phyloP scores from a whole-genome alignment of 208 protist genomes.

The Crithidia thermophila region DNA sequence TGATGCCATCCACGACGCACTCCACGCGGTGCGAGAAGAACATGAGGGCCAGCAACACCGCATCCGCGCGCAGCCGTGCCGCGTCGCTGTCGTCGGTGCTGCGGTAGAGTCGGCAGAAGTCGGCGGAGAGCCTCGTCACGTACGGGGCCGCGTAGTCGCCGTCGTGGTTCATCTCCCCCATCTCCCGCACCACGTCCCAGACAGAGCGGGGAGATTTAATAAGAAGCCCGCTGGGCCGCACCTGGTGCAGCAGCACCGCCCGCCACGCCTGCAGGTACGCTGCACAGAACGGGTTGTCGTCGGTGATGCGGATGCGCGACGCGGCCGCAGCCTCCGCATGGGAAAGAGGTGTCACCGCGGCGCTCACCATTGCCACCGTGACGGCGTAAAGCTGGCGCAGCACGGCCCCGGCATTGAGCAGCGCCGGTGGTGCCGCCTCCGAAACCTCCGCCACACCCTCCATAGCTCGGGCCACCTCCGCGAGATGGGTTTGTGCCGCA shows the following conservation, averaged over 20 bases:
- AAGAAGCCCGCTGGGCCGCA: constrained; percentile 37
- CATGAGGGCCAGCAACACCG: constrained; percentile 20
- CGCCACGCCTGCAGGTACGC: constrained; percentile 33
- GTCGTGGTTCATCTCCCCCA: constrained; percentile 27
- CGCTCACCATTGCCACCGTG: constrained; percentile 4
- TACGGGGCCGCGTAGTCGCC: constrained; percentile 29
- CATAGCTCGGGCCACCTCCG: neutral
- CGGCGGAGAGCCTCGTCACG: constrained; percentile 16
- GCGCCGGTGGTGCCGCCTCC: neutral
- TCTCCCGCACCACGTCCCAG: constrained; percentile 33
- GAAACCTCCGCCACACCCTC: constrained; percentile 4
- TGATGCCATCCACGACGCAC: constrained; percentile 15
- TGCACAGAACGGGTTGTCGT: constrained; percentile 10
- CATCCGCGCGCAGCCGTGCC: constrained; percentile 13
- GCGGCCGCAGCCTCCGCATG: neutral
- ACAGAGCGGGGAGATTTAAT: constrained; percentile 23
- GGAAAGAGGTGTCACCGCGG: neutral
- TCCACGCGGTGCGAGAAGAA: constrained; percentile 21
- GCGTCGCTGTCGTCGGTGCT: constrained; percentile 16
- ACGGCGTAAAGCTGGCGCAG: constrained; percentile 7
- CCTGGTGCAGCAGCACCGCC: constrained; percentile 33
- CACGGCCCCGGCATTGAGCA: neutral
- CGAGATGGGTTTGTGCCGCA: neutral
- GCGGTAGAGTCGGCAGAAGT: constrained; percentile 26
- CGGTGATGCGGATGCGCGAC: neutral